These are phyloP conservation scores for Penicillium sp. DNA, from an alignment of 2,329 filamentous ascomycete species.

Conservation along the genomic window DNA sequence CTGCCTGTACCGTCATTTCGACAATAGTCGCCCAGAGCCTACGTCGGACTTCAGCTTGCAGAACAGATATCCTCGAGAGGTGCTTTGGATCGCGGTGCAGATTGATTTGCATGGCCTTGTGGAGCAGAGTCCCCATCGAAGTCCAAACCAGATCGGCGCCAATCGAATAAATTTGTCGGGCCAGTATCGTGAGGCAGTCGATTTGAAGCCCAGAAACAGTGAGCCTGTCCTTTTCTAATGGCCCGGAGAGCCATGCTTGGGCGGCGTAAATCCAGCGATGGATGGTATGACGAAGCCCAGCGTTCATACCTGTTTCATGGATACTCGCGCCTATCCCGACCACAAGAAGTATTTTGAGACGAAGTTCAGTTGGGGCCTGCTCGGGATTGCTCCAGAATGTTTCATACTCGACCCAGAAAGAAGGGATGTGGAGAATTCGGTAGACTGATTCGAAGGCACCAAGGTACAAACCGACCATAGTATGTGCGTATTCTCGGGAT, in stretches of 20 bases:
- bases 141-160: conserved; percentile 39
- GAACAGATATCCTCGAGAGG: conserved; percentile 18
- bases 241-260: conserved; percentile 31
- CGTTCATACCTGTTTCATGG: not conserved
- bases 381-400: not conserved
- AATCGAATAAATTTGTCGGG: conserved; percentile 27
- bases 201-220: conserved; percentile 29
- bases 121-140: conserved; percentile 30
- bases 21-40: not conserved
- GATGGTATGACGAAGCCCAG: not conserved
- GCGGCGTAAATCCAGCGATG: conserved; percentile 12
- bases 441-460: not conserved
- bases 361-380: not conserved
- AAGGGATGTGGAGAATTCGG: conserved; percentile 5
- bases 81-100: conserved; percentile 33
- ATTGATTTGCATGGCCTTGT: conserved; percentile 34
- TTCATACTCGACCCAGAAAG: conserved; percentile 1
- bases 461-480: not conserved
- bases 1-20: not conserved
- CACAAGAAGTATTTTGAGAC: not conserved
- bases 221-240: conserved; percentile 30
- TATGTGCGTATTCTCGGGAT: not conserved
- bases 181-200: conserved; percentile 30
- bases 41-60: conserved; percentile 4
- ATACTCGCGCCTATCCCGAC: not conserved